These are phyloP conservation scores for Aspergillus bertholletiae DNA, from an alignment of 495 filamentous ascomycete species.

Conservation along the genomic window DNA sequence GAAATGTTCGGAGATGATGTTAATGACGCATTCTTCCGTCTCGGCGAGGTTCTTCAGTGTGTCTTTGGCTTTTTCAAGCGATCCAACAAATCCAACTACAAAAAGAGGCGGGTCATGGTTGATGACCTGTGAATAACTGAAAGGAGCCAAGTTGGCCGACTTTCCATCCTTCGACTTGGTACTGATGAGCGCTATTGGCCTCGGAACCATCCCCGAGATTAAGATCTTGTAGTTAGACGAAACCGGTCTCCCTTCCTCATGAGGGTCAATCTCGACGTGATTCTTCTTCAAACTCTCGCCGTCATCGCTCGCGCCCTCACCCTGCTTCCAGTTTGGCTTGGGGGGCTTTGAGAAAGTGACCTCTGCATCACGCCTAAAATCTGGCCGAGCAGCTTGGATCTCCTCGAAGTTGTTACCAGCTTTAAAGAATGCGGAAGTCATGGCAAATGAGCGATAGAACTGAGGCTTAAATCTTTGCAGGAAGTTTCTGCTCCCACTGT, in stretches of 20 bases:
- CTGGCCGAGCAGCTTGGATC: conserved; percentile 68
- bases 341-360: conserved; percentile 67
- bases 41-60: conserved; percentile 69
- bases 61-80: conserved; percentile 64
- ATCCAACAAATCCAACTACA: conserved; percentile 63
- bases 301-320: conserved; percentile 68
- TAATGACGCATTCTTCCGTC: conserved; percentile 73
- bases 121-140: conserved; percentile 79
- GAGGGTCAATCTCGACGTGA: conserved; percentile 81
- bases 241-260: conserved; percentile 62
- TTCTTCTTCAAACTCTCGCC: conserved; percentile 51
- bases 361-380: conserved; percentile 50
- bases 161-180: conserved; percentile 57
- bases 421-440: conserved; percentile 27
- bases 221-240: conserved; percentile 88
- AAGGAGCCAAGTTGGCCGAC: conserved; percentile 77
- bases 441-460: conserved; percentile 11
- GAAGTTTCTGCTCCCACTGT: not conserved
- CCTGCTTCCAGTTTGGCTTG: conserved; percentile 71
- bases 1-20: conserved; percentile 81
- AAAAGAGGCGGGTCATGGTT: conserved; percentile 91
- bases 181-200: conserved; percentile 67
- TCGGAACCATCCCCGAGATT: conserved; percentile 80
- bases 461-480: not conserved
- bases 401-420: conserved; percentile 68